Percentiles rank a stretch among this genome's conserved stretches.
Evolutionary conservation across 345 rosid genomes (phyloP).

Genomic region (Raphanus sativus): DNA sequence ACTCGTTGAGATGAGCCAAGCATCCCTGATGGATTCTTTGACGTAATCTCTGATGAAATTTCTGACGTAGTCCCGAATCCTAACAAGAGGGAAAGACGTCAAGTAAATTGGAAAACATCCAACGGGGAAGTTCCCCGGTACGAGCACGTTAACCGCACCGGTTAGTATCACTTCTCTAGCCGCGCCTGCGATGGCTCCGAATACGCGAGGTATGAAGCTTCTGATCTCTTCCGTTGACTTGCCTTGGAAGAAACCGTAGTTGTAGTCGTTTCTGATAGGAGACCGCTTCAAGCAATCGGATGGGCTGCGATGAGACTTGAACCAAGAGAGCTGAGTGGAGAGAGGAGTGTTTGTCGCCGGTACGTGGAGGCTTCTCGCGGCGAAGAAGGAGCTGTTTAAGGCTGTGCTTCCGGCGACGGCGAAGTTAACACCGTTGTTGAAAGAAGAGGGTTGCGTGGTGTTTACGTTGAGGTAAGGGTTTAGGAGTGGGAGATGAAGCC

Average conservation of each 20-base stretch:
- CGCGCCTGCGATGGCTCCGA: slow-evolving; percentile 36
- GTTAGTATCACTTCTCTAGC: slow-evolving; percentile 30
- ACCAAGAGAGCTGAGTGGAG: slow-evolving; percentile 35
- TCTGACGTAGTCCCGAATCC: too few species aligned
- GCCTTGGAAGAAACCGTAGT: slow-evolving; percentile 36
- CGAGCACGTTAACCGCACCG: slow-evolving; percentile 26
- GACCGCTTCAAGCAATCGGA: slow-evolving; percentile 30
- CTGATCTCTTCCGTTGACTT: slow-evolving; percentile 24
- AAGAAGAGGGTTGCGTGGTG: neutral
- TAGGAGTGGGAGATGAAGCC: slow-evolving; percentile 32
- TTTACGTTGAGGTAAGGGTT: slow-evolving; percentile 37
- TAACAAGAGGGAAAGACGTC: slow-evolving; percentile 13
- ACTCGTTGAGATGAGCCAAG: slow-evolving; percentile 19
- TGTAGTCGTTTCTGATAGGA: slow-evolving; percentile 41
- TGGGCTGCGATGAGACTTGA: slow-evolving; percentile 22
- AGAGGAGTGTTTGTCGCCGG: slow-evolving; percentile 40
- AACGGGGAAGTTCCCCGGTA: slow-evolving; percentile 28
- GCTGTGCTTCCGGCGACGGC: slow-evolving; percentile 43
- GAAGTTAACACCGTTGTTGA: slow-evolving; percentile 38
- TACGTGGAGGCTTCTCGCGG: slow-evolving; percentile 16
- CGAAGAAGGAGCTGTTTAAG: slow-evolving; percentile 12
- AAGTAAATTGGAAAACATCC: slow-evolving; percentile 35
- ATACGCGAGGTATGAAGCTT: slow-evolving; percentile 39
- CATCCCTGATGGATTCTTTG: neutral
- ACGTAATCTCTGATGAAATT: too few species aligned